phyloP scores from a whole-genome alignment of 352 stramenopile species.

The Stramenopiles sp. region DNA sequence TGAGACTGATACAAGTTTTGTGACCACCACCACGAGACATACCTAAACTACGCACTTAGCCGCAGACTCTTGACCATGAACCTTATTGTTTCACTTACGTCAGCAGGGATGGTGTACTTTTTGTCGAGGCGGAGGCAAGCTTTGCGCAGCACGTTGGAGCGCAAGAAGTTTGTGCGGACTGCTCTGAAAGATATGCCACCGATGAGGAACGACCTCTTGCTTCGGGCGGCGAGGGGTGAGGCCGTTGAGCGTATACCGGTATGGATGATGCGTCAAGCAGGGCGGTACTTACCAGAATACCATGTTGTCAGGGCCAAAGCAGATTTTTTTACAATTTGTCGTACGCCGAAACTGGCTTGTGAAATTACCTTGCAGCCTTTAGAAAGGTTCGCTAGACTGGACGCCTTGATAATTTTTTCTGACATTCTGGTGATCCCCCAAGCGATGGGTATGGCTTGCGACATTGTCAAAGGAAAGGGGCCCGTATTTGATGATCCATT shows the following conservation, averaged over 20 bases:
- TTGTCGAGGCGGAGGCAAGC: too few relatives aligned
- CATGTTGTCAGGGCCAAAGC: constrained; percentile 49
- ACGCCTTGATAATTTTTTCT: constrained; percentile 95
- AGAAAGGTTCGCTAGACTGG: constrained; percentile 66
- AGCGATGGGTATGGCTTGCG: constrained; percentile 84
- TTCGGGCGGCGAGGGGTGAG: constrained; percentile 57
- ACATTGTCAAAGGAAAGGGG: constrained; percentile 79
- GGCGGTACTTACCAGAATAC: constrained; percentile 69
- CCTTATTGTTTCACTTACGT: too few relatives aligned
- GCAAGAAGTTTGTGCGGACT: too few relatives aligned
- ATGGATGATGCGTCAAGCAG: constrained; percentile 93
- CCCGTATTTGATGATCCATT: constrained; percentile 55
- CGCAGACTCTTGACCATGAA: too few relatives aligned
- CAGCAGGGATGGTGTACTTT: too few relatives aligned
- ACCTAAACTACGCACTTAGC: too few relatives aligned
- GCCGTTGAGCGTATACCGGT: constrained; percentile 68
- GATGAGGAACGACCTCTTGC: constrained; percentile 64
- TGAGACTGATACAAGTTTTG: too few relatives aligned
- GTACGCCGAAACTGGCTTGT: too few relatives aligned
- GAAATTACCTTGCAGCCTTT: constrained; percentile 93
- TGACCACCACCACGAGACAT: too few relatives aligned
- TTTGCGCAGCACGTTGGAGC: too few relatives aligned
- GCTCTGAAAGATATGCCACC: constrained; percentile 44
- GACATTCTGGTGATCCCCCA: constrained; percentile 96
- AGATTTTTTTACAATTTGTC: constrained; percentile 64